Conservation (phyloP, 1,284 basidiomycete genomes). For the Serendipita sp. region DNA sequence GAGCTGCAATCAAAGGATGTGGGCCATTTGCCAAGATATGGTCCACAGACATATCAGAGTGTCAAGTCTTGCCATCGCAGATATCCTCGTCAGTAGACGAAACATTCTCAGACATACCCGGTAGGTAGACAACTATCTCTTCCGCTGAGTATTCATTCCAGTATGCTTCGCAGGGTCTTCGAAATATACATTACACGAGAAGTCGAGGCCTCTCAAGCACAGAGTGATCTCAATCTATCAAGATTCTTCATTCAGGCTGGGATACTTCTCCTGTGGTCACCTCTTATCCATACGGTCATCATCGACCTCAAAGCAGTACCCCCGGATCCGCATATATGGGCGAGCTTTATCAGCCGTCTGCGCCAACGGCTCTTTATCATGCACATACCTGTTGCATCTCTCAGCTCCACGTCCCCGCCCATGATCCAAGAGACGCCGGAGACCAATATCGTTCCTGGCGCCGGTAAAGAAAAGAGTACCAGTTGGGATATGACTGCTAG, state of each 20-base stretch:
- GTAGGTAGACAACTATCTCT: neutral
- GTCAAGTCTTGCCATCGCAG: conserved; percentile 38
- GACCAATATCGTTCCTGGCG: neutral
- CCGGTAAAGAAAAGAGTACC: neutral
- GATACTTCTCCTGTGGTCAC: neutral
- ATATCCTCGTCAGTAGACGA: conserved; percentile 16
- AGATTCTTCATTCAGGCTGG: conserved; percentile 4
- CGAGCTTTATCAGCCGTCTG: conserved; percentile 3
- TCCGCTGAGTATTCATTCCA: neutral
- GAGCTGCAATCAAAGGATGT: neutral
- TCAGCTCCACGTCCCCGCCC: neutral
- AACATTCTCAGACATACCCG: neutral
- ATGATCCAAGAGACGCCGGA: neutral
- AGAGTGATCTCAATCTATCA: neutral
- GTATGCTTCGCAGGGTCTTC: neutral
- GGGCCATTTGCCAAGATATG: neutral
- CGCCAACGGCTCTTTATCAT: neutral
- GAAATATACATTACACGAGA: conserved; percentile 6
- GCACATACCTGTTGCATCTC: neutral
- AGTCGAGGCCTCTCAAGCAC: neutral
- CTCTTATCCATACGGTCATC: neutral
- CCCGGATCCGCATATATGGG: neutral
- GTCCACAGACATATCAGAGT: conserved; percentile 28
- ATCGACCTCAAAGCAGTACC: neutral
- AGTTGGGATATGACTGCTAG: neutral